A percentile compares a stretch with the other conserved stretches of the same genome.
Conservation (phyloP, 2,329 filamentous ascomycete genomes). For the Berkeleyomyces rouxiae region DNA sequence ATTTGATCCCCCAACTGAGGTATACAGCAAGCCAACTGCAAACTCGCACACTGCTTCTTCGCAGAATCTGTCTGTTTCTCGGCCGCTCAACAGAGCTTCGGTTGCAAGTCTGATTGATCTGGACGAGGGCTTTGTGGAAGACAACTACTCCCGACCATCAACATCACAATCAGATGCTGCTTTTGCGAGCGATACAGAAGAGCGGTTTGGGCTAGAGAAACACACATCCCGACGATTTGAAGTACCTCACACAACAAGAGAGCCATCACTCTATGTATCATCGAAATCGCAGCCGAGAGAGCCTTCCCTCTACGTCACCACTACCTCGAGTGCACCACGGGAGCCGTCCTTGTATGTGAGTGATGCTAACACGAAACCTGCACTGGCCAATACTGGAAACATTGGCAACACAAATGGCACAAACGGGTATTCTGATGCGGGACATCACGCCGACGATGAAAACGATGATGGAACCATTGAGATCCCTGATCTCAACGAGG, state of each 20-base stretch:
- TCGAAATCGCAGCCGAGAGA: conserved; percentile 1
- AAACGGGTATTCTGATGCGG: neutral
- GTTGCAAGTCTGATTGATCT: conserved; percentile 23
- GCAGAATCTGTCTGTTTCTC: neutral
- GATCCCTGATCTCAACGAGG: conserved; percentile 10
- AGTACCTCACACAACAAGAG: conserved; percentile 6
- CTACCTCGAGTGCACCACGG: neutral
- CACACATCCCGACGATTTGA: conserved; percentile 12
- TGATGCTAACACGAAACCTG: conserved; percentile 5
- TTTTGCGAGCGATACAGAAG: conserved; percentile 13
- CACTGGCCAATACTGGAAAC: neutral
- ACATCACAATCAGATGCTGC: conserved; percentile 15
- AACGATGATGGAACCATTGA: conserved; percentile 14
- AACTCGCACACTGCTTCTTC: conserved; percentile 2
- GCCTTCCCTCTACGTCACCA: conserved; percentile 7
- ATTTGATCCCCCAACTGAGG: conserved; percentile 6
- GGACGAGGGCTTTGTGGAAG: conserved; percentile 18
- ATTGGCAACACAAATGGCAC: neutral
- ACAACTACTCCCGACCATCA: conserved; percentile 11
- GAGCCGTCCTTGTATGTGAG: conserved; percentile 11
- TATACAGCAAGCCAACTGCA: conserved; percentile 9
- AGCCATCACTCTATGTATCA: conserved; percentile 11
- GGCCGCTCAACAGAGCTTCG: conserved; percentile 21
- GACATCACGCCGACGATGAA: conserved; percentile 4
- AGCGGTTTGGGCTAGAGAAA: conserved; percentile 15